These are phyloP conservation scores for Boletus subparvulus DNA, from an alignment of 768 basidiomycete genomes.

Conservation along the genomic window DNA sequence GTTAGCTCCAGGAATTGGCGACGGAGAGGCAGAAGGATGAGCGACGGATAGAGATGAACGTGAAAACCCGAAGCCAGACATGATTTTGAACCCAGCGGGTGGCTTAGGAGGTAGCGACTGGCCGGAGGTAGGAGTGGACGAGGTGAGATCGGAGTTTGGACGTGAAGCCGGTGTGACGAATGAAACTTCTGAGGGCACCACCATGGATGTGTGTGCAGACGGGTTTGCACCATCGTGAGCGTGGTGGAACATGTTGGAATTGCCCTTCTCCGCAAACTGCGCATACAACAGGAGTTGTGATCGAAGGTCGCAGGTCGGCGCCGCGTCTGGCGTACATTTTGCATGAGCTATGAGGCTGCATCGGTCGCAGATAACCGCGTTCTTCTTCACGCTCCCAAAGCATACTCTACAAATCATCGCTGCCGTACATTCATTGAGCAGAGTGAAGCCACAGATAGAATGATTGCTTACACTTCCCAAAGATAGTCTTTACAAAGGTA, in stretches of 20 bases:
- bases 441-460: not conserved
- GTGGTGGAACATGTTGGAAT: slow-evolving; percentile 54
- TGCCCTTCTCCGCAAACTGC: slow-evolving; percentile 72
- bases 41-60: slow-evolving; percentile 54
- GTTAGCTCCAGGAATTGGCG: slow-evolving; percentile 27
- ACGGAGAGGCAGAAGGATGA: slow-evolving; percentile 30
- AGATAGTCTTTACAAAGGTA: slow-evolving; percentile 87
- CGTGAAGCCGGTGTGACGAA: slow-evolving; percentile 48
- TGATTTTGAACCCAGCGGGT: slow-evolving; percentile 63
- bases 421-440: slow-evolving; percentile 32
- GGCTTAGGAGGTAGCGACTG: slow-evolving; percentile 37
- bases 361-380: slow-evolving; percentile 81
- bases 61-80: slow-evolving; percentile 63
- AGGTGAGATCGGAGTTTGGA: slow-evolving; percentile 47
- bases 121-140: slow-evolving; percentile 27
- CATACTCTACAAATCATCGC: slow-evolving; percentile 90
- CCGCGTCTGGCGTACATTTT: slow-evolving; percentile 70
- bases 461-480: slow-evolving; percentile 76
- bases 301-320: slow-evolving; percentile 79
- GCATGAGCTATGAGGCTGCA: slow-evolving; percentile 89
- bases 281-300: slow-evolving; percentile 77
- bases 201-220: slow-evolving; percentile 27
- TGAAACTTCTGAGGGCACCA: slow-evolving; percentile 57
- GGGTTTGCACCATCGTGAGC: slow-evolving; percentile 44
- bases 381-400: slow-evolving; percentile 74